phyloP scores from a whole-genome alignment of 179 eudicot species.

The Spinacia oleracea region DNA sequence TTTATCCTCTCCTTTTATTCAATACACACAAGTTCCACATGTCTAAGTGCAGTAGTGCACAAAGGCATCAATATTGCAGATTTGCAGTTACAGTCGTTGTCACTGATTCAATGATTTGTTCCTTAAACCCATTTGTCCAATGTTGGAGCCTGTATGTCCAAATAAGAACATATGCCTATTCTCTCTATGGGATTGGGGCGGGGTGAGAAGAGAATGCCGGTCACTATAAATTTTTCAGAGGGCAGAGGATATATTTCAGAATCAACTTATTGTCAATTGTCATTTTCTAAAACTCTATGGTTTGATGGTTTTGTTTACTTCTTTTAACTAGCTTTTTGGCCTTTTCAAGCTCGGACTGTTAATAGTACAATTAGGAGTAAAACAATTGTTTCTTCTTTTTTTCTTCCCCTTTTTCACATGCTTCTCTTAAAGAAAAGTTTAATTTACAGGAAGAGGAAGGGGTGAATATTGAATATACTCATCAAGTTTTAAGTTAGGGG shows the following conservation, averaged over 20 bases:
- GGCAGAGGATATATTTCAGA: background rate
- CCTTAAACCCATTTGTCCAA: background rate
- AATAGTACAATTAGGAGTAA: background rate
- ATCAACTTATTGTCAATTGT: background rate
- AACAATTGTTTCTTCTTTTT: too few species aligned
- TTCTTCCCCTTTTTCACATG: too few species aligned
- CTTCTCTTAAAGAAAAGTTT: too few species aligned
- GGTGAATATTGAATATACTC: too few species aligned
- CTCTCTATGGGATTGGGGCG: background rate
- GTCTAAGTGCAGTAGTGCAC: background rate
- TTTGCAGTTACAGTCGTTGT: too few species aligned
- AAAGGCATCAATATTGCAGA: background rate
- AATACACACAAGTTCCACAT: slow-evolving; percentile 1
- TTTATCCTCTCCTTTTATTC: slow-evolving; percentile 15
- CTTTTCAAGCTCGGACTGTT: background rate
- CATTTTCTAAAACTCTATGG: background rate
- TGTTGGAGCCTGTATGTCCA: background rate
- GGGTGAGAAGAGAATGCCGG: background rate
- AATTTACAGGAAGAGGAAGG: too few species aligned
- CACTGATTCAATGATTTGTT: background rate
- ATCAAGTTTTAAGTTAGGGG: too few species aligned
- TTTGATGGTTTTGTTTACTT: background rate
- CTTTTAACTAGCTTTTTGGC: background rate
- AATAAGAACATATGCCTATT: background rate
- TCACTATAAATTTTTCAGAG: background rate